A percentile compares a stretch with the other conserved stretches of the same genome.
Conservation (phyloP, 148 eudicot species). For the Rhododendron vialii region DNA sequence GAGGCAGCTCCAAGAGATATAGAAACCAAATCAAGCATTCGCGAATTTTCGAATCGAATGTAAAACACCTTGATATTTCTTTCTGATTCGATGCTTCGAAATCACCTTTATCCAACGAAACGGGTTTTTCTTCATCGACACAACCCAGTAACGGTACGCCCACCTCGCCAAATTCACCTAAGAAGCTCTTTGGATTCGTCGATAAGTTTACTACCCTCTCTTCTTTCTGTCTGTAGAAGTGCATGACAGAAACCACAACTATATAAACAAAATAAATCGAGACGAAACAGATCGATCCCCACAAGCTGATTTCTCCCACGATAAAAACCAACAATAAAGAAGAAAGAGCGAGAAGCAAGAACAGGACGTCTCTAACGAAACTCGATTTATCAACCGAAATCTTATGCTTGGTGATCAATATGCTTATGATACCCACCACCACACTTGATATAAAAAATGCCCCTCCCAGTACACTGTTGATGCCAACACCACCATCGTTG, state of each 20-base stretch:
- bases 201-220: background rate
- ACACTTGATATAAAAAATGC: constrained; percentile 19
- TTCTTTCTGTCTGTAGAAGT: background rate
- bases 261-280: constrained; percentile 11
- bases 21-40: background rate
- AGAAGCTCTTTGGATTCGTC: background rate
- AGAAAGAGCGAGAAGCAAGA: constrained; percentile 9
- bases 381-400: constrained; percentile 3
- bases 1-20: constrained; percentile 8
- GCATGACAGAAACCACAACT: constrained; percentile 5
- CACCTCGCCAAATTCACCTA: background rate
- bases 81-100: background rate
- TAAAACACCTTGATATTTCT: background rate
- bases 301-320: constrained; percentile 11
- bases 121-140: constrained; percentile 11
- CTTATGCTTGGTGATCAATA: constrained; percentile 1
- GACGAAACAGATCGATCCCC: constrained; percentile 11
- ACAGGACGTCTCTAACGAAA: constrained; percentile 9
- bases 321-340: constrained; percentile 11
- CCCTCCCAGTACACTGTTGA: constrained; percentile 12
- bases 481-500: constrained; percentile 7
- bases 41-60: background rate
- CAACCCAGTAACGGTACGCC: constrained; percentile 10
- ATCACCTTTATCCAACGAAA: background rate
- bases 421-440: constrained; percentile 29